Percentiles rank a stretch among this genome's conserved stretches.
These are phyloP conservation scores for Chernovozyma aurita DNA, from an alignment of 1,139 yeast species.

Conservation along the genomic window DNA sequence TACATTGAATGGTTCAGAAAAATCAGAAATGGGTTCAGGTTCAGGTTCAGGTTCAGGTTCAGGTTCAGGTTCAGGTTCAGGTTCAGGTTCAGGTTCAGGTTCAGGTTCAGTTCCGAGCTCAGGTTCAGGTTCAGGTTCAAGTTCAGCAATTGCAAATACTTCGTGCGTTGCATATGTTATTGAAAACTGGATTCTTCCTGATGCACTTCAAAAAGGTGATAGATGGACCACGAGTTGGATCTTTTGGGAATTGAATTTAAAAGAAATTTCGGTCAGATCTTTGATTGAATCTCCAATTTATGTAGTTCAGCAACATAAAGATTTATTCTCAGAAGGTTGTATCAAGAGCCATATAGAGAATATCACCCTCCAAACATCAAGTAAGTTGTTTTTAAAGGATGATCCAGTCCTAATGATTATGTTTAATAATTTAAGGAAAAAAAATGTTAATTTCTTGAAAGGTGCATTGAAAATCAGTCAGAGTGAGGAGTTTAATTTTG, in stretches of 20 bases:
- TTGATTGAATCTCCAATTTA: constrained; percentile 54
- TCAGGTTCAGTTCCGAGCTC: neutral
- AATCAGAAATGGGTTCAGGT: neutral
- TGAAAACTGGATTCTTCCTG: constrained; percentile 50
- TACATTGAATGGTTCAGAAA: neutral
- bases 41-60: neutral
- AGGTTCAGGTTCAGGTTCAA: neutral
- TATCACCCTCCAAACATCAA: constrained; percentile 16
- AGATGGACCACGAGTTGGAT: constrained; percentile 85
- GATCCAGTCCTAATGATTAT: constrained; percentile 78
- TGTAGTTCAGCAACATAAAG: constrained; percentile 24
- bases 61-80: no score
- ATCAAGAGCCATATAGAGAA: constrained; percentile 15
- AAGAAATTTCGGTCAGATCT: constrained; percentile 58
- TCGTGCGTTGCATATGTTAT: constrained; percentile 37
- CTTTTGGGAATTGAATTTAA: constrained; percentile 60
- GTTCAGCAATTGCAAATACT: neutral
- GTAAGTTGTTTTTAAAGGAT: constrained; percentile 56
- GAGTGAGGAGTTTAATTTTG: constrained; percentile 53
- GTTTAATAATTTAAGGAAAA: constrained; percentile 56
- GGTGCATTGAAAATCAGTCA: constrained; percentile 48
- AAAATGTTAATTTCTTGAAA: constrained; percentile 41
- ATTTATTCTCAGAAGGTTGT: constrained; percentile 20
- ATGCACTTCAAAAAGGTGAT: constrained; percentile 60
- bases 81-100: no score